Evolutionary conservation across 805 yeast species (phyloP), one percentile per base, ranked within the genome.

Genomic region (Metschnikowia koreensis): DNA sequence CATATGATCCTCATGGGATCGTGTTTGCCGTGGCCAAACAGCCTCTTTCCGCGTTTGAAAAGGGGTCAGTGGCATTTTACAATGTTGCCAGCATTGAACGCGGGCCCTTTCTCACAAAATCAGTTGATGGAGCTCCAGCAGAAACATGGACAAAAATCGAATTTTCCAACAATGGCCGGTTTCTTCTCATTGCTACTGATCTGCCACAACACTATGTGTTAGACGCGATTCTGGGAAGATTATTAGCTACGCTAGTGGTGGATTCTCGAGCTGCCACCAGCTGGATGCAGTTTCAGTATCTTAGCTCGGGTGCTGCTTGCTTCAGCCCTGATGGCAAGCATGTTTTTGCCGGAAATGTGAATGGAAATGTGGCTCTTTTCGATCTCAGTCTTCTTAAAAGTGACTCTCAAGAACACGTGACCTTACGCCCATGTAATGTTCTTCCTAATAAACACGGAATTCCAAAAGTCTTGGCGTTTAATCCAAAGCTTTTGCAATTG

Each of bases 1-100:
- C 94, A 0, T 81, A 83, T 59, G 98, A 93, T 68, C 94, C 97
- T 1, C 81, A 87, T 38, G 97, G 97, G 1, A 70, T 84, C 8
- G 87, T 92, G 0, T 84, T 90, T 68, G 97, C 89, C 0, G 77
- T 87, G 12, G 91, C 67, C 0, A 58, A 53, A 36, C 46, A 49
- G 41, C 57, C 57, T 15, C 42, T 50, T 15, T 48, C 46, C 39
- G 61, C 65, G 28, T 49, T 40, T 42, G 61, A 57, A 17, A 37
- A 38, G 17, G 52, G 55, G 22, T 41, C 56, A 2, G 44, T 74
- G 6, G 76, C 82, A 1, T 67, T 92, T 33, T 89, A 88, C 61
- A 89, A 86, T 57, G 58, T 81, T 34, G 76, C 81, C 48, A 76
- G 75, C 45, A 81, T 81, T 61, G 85, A 83, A 34, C 76, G 77